phyloP scores from a whole-genome alignment of 106 monocot genomes.

The Allium cepa region DNA sequence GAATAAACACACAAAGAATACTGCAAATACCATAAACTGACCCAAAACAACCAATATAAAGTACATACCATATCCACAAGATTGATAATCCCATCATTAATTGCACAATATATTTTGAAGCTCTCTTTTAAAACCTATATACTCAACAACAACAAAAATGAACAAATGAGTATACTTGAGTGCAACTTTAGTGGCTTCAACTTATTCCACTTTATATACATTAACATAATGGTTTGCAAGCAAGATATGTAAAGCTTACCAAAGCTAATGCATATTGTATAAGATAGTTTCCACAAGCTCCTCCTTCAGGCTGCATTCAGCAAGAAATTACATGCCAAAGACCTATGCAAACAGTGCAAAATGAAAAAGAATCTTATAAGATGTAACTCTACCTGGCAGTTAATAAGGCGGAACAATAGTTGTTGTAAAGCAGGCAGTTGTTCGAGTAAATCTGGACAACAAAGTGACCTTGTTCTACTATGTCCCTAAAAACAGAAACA shows the following conservation, averaged over 20 bases:
- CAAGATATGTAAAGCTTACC: slow-evolving; percentile 37
- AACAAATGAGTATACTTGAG: no score
- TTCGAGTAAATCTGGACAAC: slow-evolving; percentile 65
- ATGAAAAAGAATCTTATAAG: neutral
- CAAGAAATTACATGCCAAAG: neutral
- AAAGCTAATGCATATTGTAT: slow-evolving; percentile 90
- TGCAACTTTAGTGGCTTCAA: no score
- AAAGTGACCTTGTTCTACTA: slow-evolving; percentile 75
- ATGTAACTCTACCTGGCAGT: slow-evolving; percentile 46
- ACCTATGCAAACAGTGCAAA: neutral
- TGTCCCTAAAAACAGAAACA: slow-evolving; percentile 38
- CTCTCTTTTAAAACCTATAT: slow-evolving; percentile 41
- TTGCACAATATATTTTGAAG: slow-evolving; percentile 80
- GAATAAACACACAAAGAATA: neutral
- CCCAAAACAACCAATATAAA: neutral
- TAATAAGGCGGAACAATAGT: slow-evolving; percentile 66
- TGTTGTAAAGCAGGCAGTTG: slow-evolving; percentile 88
- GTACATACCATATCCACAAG: slow-evolving; percentile 67
- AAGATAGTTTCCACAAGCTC: slow-evolving; percentile 73
- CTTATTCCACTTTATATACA: no score
- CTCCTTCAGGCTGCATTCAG: slow-evolving; percentile 79
- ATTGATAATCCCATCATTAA: slow-evolving; percentile 93
- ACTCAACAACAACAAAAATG: neutral
- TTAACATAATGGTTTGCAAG: no score
- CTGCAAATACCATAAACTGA: no score